Base-by-base conservation (phyloP, 441 rosid genomes). In the Gossypium gossypioides region DNA sequence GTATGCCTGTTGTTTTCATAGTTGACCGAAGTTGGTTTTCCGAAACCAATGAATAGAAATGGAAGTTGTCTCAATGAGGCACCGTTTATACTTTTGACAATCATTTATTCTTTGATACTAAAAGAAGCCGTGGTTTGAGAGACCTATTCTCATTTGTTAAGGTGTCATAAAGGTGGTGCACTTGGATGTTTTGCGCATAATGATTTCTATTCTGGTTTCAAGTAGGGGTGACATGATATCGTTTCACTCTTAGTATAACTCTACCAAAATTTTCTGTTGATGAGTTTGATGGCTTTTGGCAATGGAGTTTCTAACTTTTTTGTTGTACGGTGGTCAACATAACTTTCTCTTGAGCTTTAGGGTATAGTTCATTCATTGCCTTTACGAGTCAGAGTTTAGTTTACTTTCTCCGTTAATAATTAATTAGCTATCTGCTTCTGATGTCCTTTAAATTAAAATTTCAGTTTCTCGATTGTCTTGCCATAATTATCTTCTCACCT, bases 1-100 rank as follows among this genome's bases (percentile, higher is more conserved):
- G 88, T 86, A 85, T 80, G 88, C 90, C 85, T 82, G 81, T 77
- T 81, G 85, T 80, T 77, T 79, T 77, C 50, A 59, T 81, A 65
- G 74, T 56, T 75, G 76, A 72, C 56, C 67, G 71, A 78, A 69
- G 84, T 68, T 68, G 72, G 72, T 51, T 68, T 27, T 66, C 73
- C 74, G 67, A 37, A 74, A 75, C 75, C 79, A 72, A 56, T 61
- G 24, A 72, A 68, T 78, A 52, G 12, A 74, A 75, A 51, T 64
- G 56, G 54, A 52, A 46, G 63, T 54, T 61, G 68, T 64, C 58
- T 68, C 73, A 27, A 52, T 1, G 37, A 63, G 18, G 15, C 59
- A 57, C 46, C n/a, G 52, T 29, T 51, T 9, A 51, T 29, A 29
- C 32, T 18, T 74, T 25, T 51, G 19, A 54, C 34, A 0, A 24